Evolutionary conservation across 2,329 filamentous ascomycete species (phyloP), one percentile per base, ranked within the genome.

Genomic region (Thielaviopsis populi): DNA sequence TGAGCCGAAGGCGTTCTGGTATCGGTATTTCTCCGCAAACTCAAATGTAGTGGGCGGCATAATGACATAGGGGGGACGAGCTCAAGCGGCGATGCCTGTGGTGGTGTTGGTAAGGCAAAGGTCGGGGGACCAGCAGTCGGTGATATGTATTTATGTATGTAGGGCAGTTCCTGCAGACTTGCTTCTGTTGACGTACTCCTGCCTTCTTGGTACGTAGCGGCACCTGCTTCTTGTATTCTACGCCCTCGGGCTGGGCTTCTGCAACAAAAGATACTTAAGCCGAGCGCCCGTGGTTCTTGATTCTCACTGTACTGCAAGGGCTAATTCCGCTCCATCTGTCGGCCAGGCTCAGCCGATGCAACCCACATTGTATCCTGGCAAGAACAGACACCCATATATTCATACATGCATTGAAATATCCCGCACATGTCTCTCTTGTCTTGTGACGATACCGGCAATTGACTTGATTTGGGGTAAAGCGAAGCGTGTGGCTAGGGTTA

Each of bases 1-100:
- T 59, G 80, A 83, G 73, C 82, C 81, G 77, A 94, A 91, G 73
- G 89, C 89, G 76, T 84, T 88, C 70, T 85, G 85, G 74, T 94
- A 94, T 65, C 77, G 78, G 77, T 94, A 94, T 69, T 79, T 80
- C 68, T 82, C 80, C 66, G 74, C 70, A 24, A 77, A 71, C 41
- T 73, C 72, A 65, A 82, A 82, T 0, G 73, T 68, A 3, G 79
- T 81, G 65, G 77, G 73, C 8, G 79, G 78, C 80, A 82, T 82
- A 15, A 46, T 58, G 27, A 65, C 27, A 27, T 56, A 56, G 17
- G 27, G n/a, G n/a, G n/a, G n/a, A n/a, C 10, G 27, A 56, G 19
- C 7, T 5, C 27, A 37, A 37, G 17, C 5, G 24, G 30, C 11
- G 13, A 37, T 33, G 53, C 22, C 17, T 10, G 53, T 33, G 17